A percentile compares a stretch with the other conserved stretches of the same genome.
These are phyloP conservation scores for Cytospora piceae DNA, from an alignment of 2,329 filamentous ascomycete genomes.

Conservation along the genomic window DNA sequence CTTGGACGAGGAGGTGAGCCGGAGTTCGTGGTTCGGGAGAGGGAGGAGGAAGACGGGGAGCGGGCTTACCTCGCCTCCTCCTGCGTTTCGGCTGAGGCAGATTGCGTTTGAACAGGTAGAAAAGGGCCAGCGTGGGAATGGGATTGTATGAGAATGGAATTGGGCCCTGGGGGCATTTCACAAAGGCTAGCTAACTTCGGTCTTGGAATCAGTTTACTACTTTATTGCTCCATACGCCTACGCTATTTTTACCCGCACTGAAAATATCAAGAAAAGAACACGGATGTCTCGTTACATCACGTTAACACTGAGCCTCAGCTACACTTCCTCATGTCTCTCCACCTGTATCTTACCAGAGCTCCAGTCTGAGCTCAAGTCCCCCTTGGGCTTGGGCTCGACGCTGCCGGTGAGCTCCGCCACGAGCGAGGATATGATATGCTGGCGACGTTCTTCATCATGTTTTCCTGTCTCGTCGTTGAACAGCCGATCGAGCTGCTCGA, in stretches of 20 bases:
- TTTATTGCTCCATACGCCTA: background rate
- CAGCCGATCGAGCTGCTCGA: slow-evolving; percentile 58
- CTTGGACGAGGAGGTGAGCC: slow-evolving; percentile 17
- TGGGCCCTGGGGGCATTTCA: background rate
- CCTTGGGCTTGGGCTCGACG: background rate
- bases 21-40: slow-evolving; percentile 13
- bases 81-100: slow-evolving; percentile 26
- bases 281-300: too few species aligned
- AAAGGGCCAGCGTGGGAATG: slow-evolving; percentile 12
- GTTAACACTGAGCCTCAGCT: background rate
- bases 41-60: slow-evolving; percentile 5
- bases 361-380: slow-evolving; percentile 9
- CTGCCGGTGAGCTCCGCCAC: slow-evolving; percentile 4
- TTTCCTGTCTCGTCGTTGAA: slow-evolving; percentile 40
- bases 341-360: slow-evolving; percentile 7
- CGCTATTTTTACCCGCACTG: background rate
- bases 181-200: background rate
- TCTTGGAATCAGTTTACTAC: background rate
- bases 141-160: slow-evolving; percentile 1
- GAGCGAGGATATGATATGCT: slow-evolving; percentile 10
- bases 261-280: background rate
- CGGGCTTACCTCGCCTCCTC: slow-evolving; percentile 19
- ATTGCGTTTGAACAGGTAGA: slow-evolving; percentile 22
- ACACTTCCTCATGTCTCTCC: slow-evolving; percentile 13
- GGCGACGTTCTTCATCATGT: slow-evolving; percentile 14